Conservation (phyloP, 2,329 filamentous ascomycete genomes). For the Chaetomium strumarium region DNA sequence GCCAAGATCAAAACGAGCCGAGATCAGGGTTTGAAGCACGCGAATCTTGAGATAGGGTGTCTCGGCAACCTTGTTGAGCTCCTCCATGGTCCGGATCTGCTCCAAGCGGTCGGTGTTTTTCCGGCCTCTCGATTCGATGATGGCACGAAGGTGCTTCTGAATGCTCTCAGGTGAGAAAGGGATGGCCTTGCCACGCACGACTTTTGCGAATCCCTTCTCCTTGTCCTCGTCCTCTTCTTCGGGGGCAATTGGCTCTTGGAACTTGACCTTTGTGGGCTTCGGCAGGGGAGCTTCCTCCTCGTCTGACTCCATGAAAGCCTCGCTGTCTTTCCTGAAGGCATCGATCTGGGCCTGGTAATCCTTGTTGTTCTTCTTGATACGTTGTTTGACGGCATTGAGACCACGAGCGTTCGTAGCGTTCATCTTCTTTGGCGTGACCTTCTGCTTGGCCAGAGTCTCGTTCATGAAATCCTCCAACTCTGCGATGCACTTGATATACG, state of each 20-base stretch:
- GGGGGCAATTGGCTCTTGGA: constrained; percentile 41
- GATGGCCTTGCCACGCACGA: constrained; percentile 82
- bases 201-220: constrained; percentile 82
- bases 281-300: constrained; percentile 60
- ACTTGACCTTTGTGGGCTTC: constrained; percentile 47
- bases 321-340: constrained; percentile 77
- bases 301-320: constrained; percentile 79
- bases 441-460: constrained; percentile 91
- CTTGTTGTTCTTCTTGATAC: constrained; percentile 98
- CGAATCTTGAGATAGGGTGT: constrained; percentile 93
- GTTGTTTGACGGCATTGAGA: constrained; percentile 94
- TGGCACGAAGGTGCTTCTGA: constrained; percentile 88
- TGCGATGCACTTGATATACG: constrained; percentile 87
- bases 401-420: constrained; percentile 91
- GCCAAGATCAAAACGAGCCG: constrained; percentile 88
- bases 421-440: constrained; percentile 97
- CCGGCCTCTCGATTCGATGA: constrained; percentile 93
- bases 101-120: constrained; percentile 96
- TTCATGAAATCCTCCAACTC: constrained; percentile 93
- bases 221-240: constrained; percentile 54
- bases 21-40: constrained; percentile 84
- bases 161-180: constrained; percentile 97
- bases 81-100: constrained; percentile 97
- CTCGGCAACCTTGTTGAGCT: constrained; percentile 79
- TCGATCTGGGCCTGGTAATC: constrained; percentile 86